Evolutionary conservation across 2,329 filamentous ascomycete genomes (phyloP).

Genomic region (Claviceps humidiphila): DNA sequence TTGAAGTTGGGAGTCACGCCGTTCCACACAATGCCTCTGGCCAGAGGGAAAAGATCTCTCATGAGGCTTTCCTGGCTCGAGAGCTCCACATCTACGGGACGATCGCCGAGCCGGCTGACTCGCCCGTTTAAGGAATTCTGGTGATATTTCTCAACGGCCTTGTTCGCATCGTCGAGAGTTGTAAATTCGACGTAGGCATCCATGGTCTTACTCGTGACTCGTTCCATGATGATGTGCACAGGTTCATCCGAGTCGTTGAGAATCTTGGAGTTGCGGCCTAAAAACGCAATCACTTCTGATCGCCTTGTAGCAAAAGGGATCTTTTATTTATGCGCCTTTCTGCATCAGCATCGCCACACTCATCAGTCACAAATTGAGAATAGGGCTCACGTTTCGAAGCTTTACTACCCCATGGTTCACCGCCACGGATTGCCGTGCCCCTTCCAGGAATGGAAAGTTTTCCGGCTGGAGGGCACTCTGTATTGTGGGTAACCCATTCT

Average conservation of each 20-base stretch:
- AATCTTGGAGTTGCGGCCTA: slow-evolving; percentile 44
- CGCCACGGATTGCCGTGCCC: slow-evolving; percentile 17
- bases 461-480: slow-evolving; percentile 21
- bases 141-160: slow-evolving; percentile 36
- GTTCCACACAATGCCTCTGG: slow-evolving; percentile 42
- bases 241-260: slow-evolving; percentile 41
- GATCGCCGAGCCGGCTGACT: slow-evolving; percentile 39
- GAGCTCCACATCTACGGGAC: slow-evolving; percentile 42
- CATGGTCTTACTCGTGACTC: slow-evolving; percentile 47
- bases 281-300: slow-evolving; percentile 42
- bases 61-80: slow-evolving; percentile 44
- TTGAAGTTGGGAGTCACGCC: slow-evolving; percentile 29
- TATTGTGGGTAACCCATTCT: slow-evolving; percentile 20
- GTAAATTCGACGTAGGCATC: slow-evolving; percentile 48
- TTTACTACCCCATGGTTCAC: slow-evolving; percentile 31
- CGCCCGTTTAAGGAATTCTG: slow-evolving; percentile 25
- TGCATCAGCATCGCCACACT: neutral
- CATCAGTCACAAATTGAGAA: too few relatives aligned
- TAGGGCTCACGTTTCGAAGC: slow-evolving; percentile 34
- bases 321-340: slow-evolving; percentile 17
- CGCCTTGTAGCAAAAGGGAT: slow-evolving; percentile 42
- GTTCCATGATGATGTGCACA: slow-evolving; percentile 52
- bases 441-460: slow-evolving; percentile 35
- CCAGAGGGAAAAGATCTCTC: slow-evolving; percentile 47
- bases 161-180: slow-evolving; percentile 37